Evolutionary conservation across 306 rosid genomes (phyloP), one percentile per base, ranked within the genome.

Genomic region (Clitoria ternatea): DNA sequence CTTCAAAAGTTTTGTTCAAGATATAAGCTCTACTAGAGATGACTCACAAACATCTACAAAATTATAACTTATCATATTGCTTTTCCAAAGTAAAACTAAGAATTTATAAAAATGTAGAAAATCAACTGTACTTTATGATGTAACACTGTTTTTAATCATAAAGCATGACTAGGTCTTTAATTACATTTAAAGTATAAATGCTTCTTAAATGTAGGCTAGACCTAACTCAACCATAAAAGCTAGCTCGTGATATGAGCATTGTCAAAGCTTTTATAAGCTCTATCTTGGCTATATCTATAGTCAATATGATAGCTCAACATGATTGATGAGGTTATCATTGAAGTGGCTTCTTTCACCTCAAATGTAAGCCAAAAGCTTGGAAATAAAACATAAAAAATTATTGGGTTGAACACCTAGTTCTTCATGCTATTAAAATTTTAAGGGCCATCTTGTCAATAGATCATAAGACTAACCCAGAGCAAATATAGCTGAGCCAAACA

Each of bases 1-100:
- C 85, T 75, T 91, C 88, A 88, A 82, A 77, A 62, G 72, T 73
- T 74, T 79, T 70, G 85, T 74, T 77, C 77, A 85, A 71, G 89
- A 85, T 83, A 86, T 63, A 66, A 91, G 89, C 62, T 85, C 81
- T 24, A 74, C 44, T 29, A 91, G 77, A 77, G 85, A 88, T 55
- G 79, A 36, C 81, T 82, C 79, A 42, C 68, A 84, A 59, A 85
- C 50, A 73, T 83, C 96, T 91, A 75, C 66, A 66, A 69, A 70
- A 76, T 20, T 71, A 75, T 19, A 12, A 61, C 20, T 9, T n/a
- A 56, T 52, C 66, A 73, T 35, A 50, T 43, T n/a, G n/a, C 18
- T 19, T 32, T 42, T 52, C 32, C 53, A 69, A 61, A 42, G 24
- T 39, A 70, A 65, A 66, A 50, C 66, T 27, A 10, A 39, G n/a